These are phyloP conservation scores for Musa itinerans DNA, from an alignment of 176 grass and related monocot species.

Conservation along the genomic window DNA sequence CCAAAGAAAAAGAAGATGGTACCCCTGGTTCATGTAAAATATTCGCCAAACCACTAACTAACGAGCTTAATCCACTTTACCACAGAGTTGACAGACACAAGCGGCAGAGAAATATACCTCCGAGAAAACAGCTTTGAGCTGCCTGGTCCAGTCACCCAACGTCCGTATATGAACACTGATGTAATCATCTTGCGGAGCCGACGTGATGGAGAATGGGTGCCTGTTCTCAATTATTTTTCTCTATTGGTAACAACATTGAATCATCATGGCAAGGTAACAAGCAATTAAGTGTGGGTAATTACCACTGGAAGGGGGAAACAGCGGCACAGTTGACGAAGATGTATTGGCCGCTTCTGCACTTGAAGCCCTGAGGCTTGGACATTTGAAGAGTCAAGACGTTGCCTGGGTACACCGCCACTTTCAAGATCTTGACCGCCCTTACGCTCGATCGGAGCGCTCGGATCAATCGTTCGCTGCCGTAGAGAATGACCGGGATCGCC, in stretches of 20 bases:
- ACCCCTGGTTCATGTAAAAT: background rate
- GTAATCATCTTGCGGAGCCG: conserved; percentile 78
- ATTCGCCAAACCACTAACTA: too few species aligned
- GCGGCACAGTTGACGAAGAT: conserved; percentile 71
- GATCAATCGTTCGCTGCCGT: conserved; percentile 58
- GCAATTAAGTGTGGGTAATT: background rate
- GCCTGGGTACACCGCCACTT: conserved; percentile 83
- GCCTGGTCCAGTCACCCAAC: conserved; percentile 87
- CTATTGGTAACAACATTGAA: too few species aligned
- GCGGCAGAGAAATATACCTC: conserved; percentile 34
- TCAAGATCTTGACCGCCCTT: conserved; percentile 65
- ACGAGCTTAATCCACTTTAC: background rate
- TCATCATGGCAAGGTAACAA: too few species aligned
- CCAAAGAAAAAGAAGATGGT: conserved; percentile 11
- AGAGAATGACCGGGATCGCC: conserved; percentile 66
- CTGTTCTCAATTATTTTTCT: conserved; percentile 11
- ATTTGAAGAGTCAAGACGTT: conserved; percentile 80
- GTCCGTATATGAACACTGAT: conserved; percentile 96
- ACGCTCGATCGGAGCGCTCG: conserved; percentile 65
- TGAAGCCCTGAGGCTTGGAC: conserved; percentile 87
- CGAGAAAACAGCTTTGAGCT: conserved; percentile 74
- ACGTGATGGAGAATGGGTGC: conserved; percentile 98
- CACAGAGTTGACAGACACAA: background rate
- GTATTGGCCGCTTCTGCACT: conserved; percentile 79
- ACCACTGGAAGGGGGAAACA: conserved; percentile 95